These are phyloP conservation scores for Polysphondylium violaceum DNA, from an alignment of 78 protist genomes.

Conservation along the genomic window DNA sequence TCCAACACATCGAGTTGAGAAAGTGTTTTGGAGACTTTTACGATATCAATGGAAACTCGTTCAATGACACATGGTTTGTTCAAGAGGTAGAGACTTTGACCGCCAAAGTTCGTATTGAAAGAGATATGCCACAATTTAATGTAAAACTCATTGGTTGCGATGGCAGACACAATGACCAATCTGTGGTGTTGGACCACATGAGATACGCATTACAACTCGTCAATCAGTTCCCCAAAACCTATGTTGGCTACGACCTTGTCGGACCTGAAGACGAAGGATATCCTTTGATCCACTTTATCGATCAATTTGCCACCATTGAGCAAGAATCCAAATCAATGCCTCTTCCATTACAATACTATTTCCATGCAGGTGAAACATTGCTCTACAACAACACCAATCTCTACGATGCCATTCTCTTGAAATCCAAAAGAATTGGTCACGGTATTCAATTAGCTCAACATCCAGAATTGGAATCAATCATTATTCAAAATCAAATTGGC, in stretches of 20 bases:
- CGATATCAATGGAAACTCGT: constrained; percentile 15
- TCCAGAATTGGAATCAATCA: constrained; percentile 53
- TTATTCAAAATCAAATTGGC: constrained; percentile 32
- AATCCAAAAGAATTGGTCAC: constrained; percentile 86
- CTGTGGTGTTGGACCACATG: constrained; percentile 18
- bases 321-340: neutral
- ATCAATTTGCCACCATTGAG: constrained; percentile 29
- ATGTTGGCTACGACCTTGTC: constrained; percentile 86
- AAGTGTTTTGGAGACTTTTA: constrained; percentile 23
- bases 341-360: constrained; percentile 60
- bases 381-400: constrained; percentile 82
- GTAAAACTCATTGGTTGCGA: constrained; percentile 55
- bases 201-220: constrained; percentile 2
- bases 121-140: constrained; percentile 25
- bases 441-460: constrained; percentile 73
- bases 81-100: neutral
- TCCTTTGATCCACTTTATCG: constrained; percentile 72
- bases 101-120: neutral
- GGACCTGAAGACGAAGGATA: constrained; percentile 88
- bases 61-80: constrained; percentile 42
- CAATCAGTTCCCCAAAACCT: constrained; percentile 46
- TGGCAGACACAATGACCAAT: constrained; percentile 13
- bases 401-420: constrained; percentile 83
- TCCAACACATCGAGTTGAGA: constrained; percentile 67
- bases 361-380: constrained; percentile 86